Evolutionary conservation across 768 basidiomycete species (phyloP), one percentile per base, ranked within the genome.

Genomic region (Amanita molliuscula): DNA sequence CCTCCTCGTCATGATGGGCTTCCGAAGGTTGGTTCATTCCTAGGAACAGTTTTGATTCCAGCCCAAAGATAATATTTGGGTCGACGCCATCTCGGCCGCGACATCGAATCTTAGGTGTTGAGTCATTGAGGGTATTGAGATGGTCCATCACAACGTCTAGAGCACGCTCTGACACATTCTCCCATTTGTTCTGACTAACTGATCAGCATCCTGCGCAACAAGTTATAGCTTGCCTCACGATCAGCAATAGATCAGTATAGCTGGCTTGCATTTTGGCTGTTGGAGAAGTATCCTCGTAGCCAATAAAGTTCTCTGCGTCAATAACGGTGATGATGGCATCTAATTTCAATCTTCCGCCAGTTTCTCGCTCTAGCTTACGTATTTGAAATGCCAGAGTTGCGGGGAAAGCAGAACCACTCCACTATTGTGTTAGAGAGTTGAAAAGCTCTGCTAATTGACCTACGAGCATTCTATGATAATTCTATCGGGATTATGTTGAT

Each of bases 401-500:
- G 7, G 94, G 94, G 60, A 96, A 96, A 0, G 94, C 94, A 6
- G 91, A 94, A 9, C 94, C 94, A 31, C 89, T 92, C 57, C 15
- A 34, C 23, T 47, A 18, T 10, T 36, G 7, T 31, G 7, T 31
- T 38, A 41, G 37, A 33, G 6, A 15, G 31, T 25, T 40, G 16
- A 18, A 29, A 41, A 43, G 34, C 21, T 16, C 47, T 43, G 18
- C 21, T 44, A 8, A 10, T 47, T 13, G 15, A 70, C 81, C 48
- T 61, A 92, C 90, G 91, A 94, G 74, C 88, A 89, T 68, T 97
- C 94, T 53, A 97, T 90, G 57, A 97, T 84, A 58, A 97, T 93
- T 33, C 94, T 75, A 65, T 97, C 91, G 2, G 93, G 92, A 16
- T 73, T 67, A 65, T 77, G 92, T 54, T 81, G 88, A 33, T 94